Evolutionary conservation across 768 basidiomycete genomes (phyloP).

Genomic region (Xerocomellus chrysenteron): DNA sequence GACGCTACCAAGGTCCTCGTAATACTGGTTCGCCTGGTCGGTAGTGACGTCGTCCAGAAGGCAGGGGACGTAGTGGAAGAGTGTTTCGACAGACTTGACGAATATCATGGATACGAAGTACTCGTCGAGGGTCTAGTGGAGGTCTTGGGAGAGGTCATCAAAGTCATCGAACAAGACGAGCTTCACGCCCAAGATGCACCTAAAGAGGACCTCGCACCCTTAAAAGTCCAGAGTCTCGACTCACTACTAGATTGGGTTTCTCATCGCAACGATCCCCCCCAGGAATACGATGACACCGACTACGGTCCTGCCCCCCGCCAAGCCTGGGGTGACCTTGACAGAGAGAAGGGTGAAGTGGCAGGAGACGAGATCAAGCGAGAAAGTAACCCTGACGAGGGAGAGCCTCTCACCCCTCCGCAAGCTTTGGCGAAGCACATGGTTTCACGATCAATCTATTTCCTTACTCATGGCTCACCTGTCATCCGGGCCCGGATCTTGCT

Average conservation of each 20-base stretch:
- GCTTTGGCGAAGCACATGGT: constrained; percentile 81
- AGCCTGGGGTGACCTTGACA: constrained; percentile 50
- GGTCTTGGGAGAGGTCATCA: constrained; percentile 82
- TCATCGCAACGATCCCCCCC: constrained; percentile 38
- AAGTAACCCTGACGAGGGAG: constrained; percentile 38
- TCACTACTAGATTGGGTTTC: constrained; percentile 67
- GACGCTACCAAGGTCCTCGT: constrained; percentile 88
- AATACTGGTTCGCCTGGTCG: constrained; percentile 83
- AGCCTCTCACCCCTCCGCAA: constrained; percentile 68
- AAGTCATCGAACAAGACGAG: constrained; percentile 64
- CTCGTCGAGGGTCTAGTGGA: constrained; percentile 86
- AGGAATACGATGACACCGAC: constrained; percentile 44
- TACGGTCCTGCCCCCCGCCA: constrained; percentile 60
- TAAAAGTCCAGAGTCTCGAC: constrained; percentile 41
- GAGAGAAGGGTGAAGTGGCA: constrained; percentile 23
- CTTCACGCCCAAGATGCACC: constrained; percentile 25
- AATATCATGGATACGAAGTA: constrained; percentile 89
- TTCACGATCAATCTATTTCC: constrained; percentile 81
- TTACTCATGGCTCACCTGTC: constrained; percentile 84
- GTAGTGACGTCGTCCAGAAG: constrained; percentile 79
- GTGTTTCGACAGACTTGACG: constrained; percentile 94
- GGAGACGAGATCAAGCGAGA: constrained; percentile 17
- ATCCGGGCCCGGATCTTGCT: constrained; percentile 82
- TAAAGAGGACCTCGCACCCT: constrained; percentile 16
- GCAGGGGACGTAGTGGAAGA: constrained; percentile 96